phyloP scores from a whole-genome alignment of 345 rosid genomes.

The Nephelium lappaceum region DNA sequence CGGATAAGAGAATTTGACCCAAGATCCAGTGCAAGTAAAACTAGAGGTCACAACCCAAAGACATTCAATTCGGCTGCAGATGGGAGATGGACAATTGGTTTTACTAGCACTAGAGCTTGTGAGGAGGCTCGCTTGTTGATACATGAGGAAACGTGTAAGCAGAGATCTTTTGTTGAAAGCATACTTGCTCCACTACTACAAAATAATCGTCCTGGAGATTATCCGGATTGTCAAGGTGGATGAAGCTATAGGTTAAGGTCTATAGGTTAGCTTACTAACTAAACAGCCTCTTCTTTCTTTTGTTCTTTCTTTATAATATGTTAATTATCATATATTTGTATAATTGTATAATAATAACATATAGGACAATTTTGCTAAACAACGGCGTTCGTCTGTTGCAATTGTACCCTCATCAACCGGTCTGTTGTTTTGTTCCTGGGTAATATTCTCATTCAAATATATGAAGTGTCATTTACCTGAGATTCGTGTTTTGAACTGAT shows the following conservation, averaged over 20 bases:
- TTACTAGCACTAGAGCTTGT: slow-evolving; percentile 46
- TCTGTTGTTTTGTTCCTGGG: neutral
- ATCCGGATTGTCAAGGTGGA: slow-evolving; percentile 26
- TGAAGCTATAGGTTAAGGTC: slow-evolving; percentile 12
- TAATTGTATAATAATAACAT: neutral
- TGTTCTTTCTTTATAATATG: neutral
- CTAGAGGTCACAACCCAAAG: slow-evolving; percentile 23
- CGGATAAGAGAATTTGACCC: slow-evolving; percentile 61
- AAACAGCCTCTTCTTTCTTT: neutral
- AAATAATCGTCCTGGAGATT: slow-evolving; percentile 24
- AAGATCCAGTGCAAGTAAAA: slow-evolving; percentile 32
- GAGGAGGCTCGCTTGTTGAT: slow-evolving; percentile 47
- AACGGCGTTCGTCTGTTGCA: neutral
- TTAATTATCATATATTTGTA: neutral
- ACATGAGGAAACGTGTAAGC: slow-evolving; percentile 48
- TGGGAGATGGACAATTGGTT: slow-evolving; percentile 70
- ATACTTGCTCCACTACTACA: slow-evolving; percentile 39
- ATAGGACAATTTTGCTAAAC: slow-evolving; percentile 4
- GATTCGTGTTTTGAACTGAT: neutral
- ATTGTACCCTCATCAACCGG: neutral
- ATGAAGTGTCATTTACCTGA: neutral
- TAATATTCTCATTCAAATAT: neutral
- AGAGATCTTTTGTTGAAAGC: slow-evolving; percentile 42
- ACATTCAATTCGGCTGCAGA: slow-evolving; percentile 34
- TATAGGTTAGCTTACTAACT: slow-evolving; percentile 25